Evolutionary conservation across 2,329 filamentous ascomycete species (phyloP).

Genomic region (Aspergillus carbonarius): DNA sequence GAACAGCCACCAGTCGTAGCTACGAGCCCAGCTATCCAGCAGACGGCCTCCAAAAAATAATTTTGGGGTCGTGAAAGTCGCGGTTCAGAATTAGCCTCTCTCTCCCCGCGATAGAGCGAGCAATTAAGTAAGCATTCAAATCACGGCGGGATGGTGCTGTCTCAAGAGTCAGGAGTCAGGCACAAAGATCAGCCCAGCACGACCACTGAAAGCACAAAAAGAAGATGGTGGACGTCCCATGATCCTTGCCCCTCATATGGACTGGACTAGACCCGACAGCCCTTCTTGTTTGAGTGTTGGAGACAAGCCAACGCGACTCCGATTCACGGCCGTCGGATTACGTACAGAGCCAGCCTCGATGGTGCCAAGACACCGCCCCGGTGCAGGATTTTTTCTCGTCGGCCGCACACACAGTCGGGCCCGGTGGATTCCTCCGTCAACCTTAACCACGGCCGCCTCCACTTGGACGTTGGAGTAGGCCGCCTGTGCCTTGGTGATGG

Average conservation of each 20-base stretch:
- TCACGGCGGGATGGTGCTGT: neutral
- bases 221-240: neutral
- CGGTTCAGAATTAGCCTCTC: neutral
- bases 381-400: neutral
- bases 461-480: neutral
- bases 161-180: neutral
- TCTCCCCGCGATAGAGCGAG: neutral
- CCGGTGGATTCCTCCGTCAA: neutral
- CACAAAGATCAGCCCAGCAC: neutral
- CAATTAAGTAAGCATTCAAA: neutral
- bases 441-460: neutral
- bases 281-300: neutral
- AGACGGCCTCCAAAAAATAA: neutral
- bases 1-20: neutral
- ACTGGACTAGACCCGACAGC: neutral
- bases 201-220: neutral
- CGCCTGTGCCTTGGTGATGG: neutral
- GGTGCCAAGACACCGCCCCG: neutral
- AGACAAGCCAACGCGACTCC: neutral
- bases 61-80: neutral
- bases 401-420: neutral
- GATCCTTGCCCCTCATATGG: neutral
- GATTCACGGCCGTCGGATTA: conserved; percentile 6
- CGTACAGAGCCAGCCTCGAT: neutral
- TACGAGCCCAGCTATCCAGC: neutral